These are phyloP conservation scores for Botrytis porri DNA, from an alignment of 2,329 filamentous ascomycete species.

Conservation along the genomic window DNA sequence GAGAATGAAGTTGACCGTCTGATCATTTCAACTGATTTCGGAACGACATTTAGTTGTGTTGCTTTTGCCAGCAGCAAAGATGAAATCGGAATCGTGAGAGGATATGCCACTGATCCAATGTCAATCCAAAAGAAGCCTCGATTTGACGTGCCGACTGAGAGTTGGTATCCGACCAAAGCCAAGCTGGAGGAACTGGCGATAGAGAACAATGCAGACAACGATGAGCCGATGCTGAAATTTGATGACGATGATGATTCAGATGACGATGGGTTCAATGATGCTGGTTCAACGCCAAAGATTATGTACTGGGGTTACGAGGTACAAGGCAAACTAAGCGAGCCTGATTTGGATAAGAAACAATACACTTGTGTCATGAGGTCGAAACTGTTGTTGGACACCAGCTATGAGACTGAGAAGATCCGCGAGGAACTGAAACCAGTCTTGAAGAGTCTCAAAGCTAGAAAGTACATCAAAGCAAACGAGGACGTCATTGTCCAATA, in stretches of 20 bases:
- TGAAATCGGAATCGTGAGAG: slow-evolving; percentile 19
- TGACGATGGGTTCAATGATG: no score
- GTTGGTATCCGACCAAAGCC: slow-evolving; percentile 22
- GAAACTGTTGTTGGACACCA: slow-evolving; percentile 27
- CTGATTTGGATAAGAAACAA: slow-evolving; percentile 15
- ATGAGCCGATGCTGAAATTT: neutral
- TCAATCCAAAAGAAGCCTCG: neutral
- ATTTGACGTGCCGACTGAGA: slow-evolving; percentile 25
- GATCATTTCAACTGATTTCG: slow-evolving; percentile 26
- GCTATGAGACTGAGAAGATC: slow-evolving; percentile 19
- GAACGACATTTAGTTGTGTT: slow-evolving; percentile 26
- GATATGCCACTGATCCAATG: slow-evolving; percentile 22
- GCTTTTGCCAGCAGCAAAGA: slow-evolving; percentile 18
- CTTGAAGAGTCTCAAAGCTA: slow-evolving; percentile 16
- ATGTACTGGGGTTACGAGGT: slow-evolving; percentile 24
- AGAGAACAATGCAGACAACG: neutral
- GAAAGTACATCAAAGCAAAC: slow-evolving; percentile 13
- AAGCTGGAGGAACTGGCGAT: slow-evolving; percentile 2
- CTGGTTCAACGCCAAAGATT: neutral
- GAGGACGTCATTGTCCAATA: slow-evolving; percentile 26
- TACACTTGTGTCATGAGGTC: slow-evolving; percentile 21
- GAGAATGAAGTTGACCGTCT: slow-evolving; percentile 11
- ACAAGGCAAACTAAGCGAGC: slow-evolving; percentile 15
- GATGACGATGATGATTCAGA: neutral
- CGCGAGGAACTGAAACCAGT: slow-evolving; percentile 19